Percentiles rank a stretch among this genome's conserved stretches.
phyloP scores from a whole-genome alignment of 2,329 filamentous ascomycete genomes.

The Fonsecaea erecta region DNA sequence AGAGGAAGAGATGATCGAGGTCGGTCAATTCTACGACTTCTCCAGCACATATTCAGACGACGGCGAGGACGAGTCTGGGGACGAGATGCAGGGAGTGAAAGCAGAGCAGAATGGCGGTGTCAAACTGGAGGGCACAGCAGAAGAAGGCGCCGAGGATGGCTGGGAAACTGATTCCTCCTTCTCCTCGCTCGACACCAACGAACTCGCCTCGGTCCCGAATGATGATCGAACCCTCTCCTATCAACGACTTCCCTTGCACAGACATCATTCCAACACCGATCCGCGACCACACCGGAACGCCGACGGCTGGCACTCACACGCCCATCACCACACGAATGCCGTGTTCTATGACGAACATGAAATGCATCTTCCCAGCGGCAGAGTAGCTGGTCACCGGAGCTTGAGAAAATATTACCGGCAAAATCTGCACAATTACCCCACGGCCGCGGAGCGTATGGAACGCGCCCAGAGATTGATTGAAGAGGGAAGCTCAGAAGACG shows the following conservation, averaged over 20 bases:
- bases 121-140: slow-evolving; percentile 54
- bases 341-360: slow-evolving; percentile 93
- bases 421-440: slow-evolving; percentile 84
- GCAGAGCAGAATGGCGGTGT: slow-evolving; percentile 63
- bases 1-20: slow-evolving; percentile 87
- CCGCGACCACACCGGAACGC: slow-evolving; percentile 73
- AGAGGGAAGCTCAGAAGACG: slow-evolving; percentile 58
- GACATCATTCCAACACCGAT: slow-evolving; percentile 75
- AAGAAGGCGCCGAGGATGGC: slow-evolving; percentile 70
- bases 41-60: slow-evolving; percentile 89
- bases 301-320: slow-evolving; percentile 81
- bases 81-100: slow-evolving; percentile 56
- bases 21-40: slow-evolving; percentile 98
- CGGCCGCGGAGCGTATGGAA: slow-evolving; percentile 73
- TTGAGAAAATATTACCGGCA: slow-evolving; percentile 88
- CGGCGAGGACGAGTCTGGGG: slow-evolving; percentile 65
- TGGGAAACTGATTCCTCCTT: slow-evolving; percentile 95
- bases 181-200: slow-evolving; percentile 83
- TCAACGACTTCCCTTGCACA: slow-evolving; percentile 71
- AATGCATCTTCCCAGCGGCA: slow-evolving; percentile 87
- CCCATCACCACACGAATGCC: slow-evolving; percentile 73
- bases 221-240: slow-evolving; percentile 73
- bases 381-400: slow-evolving; percentile 86
- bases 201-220: slow-evolving; percentile 77
- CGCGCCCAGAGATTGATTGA: slow-evolving; percentile 42